phyloP scores from a whole-genome alignment of 441 rosid species.

The Sinapis alba region DNA sequence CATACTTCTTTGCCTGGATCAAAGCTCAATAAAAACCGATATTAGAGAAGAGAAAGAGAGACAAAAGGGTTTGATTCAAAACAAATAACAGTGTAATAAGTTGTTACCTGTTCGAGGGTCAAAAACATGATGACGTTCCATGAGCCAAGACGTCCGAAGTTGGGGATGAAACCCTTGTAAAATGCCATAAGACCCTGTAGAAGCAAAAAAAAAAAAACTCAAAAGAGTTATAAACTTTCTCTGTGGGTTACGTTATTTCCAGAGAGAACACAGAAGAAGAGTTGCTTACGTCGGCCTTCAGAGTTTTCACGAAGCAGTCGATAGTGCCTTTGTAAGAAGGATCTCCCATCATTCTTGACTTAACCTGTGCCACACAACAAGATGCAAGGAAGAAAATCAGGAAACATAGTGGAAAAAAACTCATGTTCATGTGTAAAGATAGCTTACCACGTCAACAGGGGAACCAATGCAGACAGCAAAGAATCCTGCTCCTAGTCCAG shows the following conservation, averaged over 20 bases:
- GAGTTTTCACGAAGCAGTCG: slow-evolving; percentile 89
- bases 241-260: background rate
- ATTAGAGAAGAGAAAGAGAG: background rate
- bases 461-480: slow-evolving; percentile 97
- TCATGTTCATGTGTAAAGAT: slow-evolving; percentile 36
- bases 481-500: slow-evolving; percentile 98
- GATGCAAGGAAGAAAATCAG: slow-evolving; percentile 12
- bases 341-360: slow-evolving; percentile 99
- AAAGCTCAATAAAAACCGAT: slow-evolving; percentile 1
- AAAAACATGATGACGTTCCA: slow-evolving; percentile 99
- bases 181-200: slow-evolving; percentile 93
- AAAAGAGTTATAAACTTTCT: background rate
- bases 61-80: background rate
- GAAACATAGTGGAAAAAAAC: background rate
- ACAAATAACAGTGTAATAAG: background rate
- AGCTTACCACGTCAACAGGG: slow-evolving; percentile 94
- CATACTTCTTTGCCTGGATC: slow-evolving; percentile 81
- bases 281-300: slow-evolving; percentile 78
- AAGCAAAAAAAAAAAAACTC: slow-evolving; percentile 1
- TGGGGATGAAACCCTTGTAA: slow-evolving; percentile 95
- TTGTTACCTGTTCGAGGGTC: slow-evolving; percentile 88
- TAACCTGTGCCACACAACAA: slow-evolving; percentile 65
- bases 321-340: slow-evolving; percentile 87
- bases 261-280: background rate
- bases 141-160: slow-evolving; percentile 96